Evolutionary conservation across 805 yeast species (phyloP).

Genomic region (Myxozyma neglecta): DNA sequence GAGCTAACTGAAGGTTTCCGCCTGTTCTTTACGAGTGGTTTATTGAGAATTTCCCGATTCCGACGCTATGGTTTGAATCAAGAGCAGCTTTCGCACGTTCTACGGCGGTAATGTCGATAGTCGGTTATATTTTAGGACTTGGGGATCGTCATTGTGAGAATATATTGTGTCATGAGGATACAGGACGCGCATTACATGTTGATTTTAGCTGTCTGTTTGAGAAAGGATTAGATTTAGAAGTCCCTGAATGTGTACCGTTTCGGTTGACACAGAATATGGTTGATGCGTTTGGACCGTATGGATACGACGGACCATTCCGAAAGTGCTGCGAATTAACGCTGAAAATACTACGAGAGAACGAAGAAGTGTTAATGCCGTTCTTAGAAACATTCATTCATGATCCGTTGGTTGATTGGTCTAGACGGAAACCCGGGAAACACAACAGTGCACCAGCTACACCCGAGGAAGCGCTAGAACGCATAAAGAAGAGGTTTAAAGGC

Average conservation of each 20-base stretch:
- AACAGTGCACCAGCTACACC: constrained; percentile 19
- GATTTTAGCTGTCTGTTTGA: constrained; percentile 97
- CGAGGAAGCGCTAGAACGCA: constrained; percentile 25
- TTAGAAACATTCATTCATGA: constrained; percentile 91
- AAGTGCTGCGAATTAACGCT: constrained; percentile 83
- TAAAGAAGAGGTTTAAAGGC: constrained; percentile 18
- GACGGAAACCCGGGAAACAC: constrained; percentile 5
- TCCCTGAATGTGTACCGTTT: constrained; percentile 95
- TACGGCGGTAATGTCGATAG: constrained; percentile 95
- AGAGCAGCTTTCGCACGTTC: constrained; percentile 74
- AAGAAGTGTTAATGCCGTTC: constrained; percentile 81
- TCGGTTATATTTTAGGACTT: constrained; percentile 87
- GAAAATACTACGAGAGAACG: constrained; percentile 68
- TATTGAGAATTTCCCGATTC: constrained; percentile 83
- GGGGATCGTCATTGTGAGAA: constrained; percentile 98
- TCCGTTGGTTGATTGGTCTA: constrained; percentile 80
- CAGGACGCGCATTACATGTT: constrained; percentile 85
- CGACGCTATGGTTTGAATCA: constrained; percentile 80
- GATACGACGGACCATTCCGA: constrained; percentile 87
- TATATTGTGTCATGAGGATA: constrained; percentile 65
- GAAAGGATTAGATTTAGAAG: constrained; percentile 64
- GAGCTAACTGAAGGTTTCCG: constrained; percentile 42
- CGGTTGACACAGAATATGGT: constrained; percentile 83
- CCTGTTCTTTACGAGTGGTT: constrained; percentile 88
- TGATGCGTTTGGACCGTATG: constrained; percentile 85